These are phyloP conservation scores for Phaseolus coccineus DNA, from an alignment of 331 rosid genomes.

Conservation along the genomic window DNA sequence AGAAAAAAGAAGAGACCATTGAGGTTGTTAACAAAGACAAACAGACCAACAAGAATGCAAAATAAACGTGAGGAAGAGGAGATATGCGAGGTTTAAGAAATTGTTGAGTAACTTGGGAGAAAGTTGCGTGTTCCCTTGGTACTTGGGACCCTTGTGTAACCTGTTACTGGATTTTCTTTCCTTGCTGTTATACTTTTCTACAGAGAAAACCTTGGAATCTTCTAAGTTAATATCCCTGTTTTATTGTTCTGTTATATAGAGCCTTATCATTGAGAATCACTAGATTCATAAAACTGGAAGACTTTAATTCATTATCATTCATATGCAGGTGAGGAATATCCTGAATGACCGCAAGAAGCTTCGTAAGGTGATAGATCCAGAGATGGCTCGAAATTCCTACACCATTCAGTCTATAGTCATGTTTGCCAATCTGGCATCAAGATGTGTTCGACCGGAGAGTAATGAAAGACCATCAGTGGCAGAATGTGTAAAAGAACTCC, in stretches of 20 bases:
- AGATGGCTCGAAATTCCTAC: conserved; percentile 75
- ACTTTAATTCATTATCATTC: conserved; percentile 30
- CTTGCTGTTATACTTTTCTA: background rate
- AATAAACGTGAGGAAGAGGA: background rate
- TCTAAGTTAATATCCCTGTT: background rate
- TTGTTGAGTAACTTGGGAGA: background rate
- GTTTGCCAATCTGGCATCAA: conserved; percentile 94
- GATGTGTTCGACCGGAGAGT: conserved; percentile 85
- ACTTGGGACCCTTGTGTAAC: background rate
- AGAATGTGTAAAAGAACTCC: conserved; percentile 83
- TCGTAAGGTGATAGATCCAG: conserved; percentile 88
- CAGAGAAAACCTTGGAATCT: background rate
- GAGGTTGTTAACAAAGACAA: too few species aligned
- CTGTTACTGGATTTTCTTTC: background rate
- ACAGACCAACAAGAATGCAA: background rate
- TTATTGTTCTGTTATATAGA: background rate
- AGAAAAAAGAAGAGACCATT: too few species aligned
- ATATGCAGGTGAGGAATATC: conserved; percentile 78
- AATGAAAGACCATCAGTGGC: conserved; percentile 86
- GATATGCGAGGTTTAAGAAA: background rate
- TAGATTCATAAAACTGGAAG: background rate
- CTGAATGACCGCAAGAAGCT: conserved; percentile 82
- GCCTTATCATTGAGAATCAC: background rate
- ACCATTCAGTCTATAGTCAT: conserved; percentile 79
- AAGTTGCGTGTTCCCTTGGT: background rate